Evolutionary conservation across 495 filamentous ascomycete species (phyloP), one percentile per base, ranked within the genome.

Genomic region (Penicillium argentinense): DNA sequence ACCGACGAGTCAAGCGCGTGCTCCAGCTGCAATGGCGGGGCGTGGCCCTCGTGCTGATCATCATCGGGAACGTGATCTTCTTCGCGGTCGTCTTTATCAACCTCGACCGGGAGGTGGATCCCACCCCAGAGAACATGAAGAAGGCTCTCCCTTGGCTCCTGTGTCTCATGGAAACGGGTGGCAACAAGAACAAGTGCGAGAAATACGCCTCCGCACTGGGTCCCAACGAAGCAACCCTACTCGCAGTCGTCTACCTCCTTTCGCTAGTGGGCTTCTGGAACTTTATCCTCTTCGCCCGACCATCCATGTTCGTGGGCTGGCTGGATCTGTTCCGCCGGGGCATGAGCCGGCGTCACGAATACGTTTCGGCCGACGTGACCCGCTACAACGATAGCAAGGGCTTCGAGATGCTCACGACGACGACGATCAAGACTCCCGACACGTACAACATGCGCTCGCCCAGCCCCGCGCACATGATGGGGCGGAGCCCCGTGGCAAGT

Each of bases 1-100:
- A 95, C 54, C 82, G 86, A 45, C 83, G 95, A 37, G 79, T 97
- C 25, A 79, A 81, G 38, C 83, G 89, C 47, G 90, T 97, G 33
- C 76, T 97, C n/a, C 82, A 85, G 60, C 76, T 98, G 3, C 93
- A 98, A 66, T 98, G 93, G 93, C 78, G 95, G 49, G 90, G 90
- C 37, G 89, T 95, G 34, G 79, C 80, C 19, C 83, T 97, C 30
- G 89, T 96, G 16, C 70, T 91, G 24, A 82, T 96, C 56, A 95
- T 97, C 49, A 75, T 97, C 43, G 78, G 79, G 33, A 90, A 97
- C 63, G 87, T 96, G 34, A 81, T 97, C 51, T 91, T 95, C 74
- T 92, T 97, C 60, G 83, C 90, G 7, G 78, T 95, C 14, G 78
- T 96, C 45, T 97, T 97, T 65, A 82, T 97, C 46, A 84, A 86